Evolutionary conservation across 495 filamentous ascomycete species (phyloP).

Genomic region (Xylaria bambusicola): DNA sequence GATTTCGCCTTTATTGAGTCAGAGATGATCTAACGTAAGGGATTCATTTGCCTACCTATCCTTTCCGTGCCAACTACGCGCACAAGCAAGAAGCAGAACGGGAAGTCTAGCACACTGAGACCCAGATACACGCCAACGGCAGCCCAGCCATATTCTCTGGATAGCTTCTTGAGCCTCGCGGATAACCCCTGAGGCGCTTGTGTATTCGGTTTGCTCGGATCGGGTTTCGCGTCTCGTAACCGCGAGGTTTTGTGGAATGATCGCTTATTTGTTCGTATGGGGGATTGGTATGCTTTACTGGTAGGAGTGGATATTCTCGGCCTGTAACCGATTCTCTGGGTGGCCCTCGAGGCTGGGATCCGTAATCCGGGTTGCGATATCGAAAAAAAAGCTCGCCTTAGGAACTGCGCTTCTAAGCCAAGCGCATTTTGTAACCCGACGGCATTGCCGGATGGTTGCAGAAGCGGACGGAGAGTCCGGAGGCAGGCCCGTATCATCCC

Average conservation of each 20-base stretch:
- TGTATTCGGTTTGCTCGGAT: conserved; percentile 21
- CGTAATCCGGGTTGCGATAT: conserved; percentile 12
- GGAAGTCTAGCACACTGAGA: conserved; percentile 86
- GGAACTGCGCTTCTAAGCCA: conserved; percentile 21
- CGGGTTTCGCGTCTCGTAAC: conserved; percentile 27
- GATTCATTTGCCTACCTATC: conserved; percentile 62
- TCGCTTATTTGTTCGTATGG: conserved; percentile 27
- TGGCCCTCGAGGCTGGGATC: background rate
- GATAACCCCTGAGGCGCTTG: conserved; percentile 59
- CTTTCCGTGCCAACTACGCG: conserved; percentile 77
- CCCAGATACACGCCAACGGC: conserved; percentile 87
- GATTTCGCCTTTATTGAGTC: conserved; percentile 40
- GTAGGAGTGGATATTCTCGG: background rate
- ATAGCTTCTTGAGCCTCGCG: conserved; percentile 75
- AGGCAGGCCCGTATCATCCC: conserved; percentile 27
- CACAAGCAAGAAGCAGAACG: conserved; percentile 90
- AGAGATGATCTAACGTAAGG: conserved; percentile 43
- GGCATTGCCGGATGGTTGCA: conserved; percentile 15
- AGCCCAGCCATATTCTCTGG: conserved; percentile 91
- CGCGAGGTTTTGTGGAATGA: conserved; percentile 32
- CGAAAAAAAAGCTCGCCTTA: conserved; percentile 26
- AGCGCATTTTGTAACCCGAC: conserved; percentile 23
- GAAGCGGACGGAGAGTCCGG: conserved; percentile 22
- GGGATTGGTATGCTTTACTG: conserved; percentile 4
- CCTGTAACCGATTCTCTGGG: conserved; percentile 7